Evolutionary conservation across 495 filamentous ascomycete species (phyloP), one percentile per base, ranked within the genome.

Genomic region (Penicillium fimorum): DNA sequence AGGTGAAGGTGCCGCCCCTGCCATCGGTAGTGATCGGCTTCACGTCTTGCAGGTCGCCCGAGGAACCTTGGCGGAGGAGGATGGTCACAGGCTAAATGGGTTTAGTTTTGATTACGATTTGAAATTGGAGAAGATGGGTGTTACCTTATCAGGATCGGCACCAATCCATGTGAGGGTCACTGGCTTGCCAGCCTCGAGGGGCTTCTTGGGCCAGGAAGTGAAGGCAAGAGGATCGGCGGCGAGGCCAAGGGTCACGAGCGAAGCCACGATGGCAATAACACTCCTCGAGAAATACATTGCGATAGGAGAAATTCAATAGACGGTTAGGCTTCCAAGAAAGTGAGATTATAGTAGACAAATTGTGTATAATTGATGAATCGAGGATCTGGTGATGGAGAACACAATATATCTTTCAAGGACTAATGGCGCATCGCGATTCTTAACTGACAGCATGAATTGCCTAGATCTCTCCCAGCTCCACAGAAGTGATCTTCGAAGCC

Each of bases 131-230:
- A 9, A 13, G 3, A 27, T 15, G 10, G 0, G 9, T 45, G 20
- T 44, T 57, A 69, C 66, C 58, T 57, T 22, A 25, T 60, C 47
- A 20, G 63, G 29, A 32, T 18, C 58, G 27, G 68, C 75, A 50
- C 77, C 75, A 1, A 52, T 57, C 79, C 79, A 82, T 45, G 61
- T 68, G 2, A 82, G 49, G 8, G 64, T 75, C 11, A 73, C 65
- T 11, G 73, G 64, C 55, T 73, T 63, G 29, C 76, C 77, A 32
- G 76, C 67, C 13, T 63, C 43, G 43, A 81, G 58, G 32, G 52
- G 52, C 29, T 64, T 64, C 13, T 63, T 55, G 7, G 79, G 79
- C 66, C 72, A 75, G 20, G 67, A 61, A 12, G 76, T 78, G 64
- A 80, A 81, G 12, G 73, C 60, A 22, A 79, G 48, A 25, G 65